Percentiles rank a stretch among this genome's conserved stretches.
Conservation (phyloP, 2,329 filamentous ascomycete species). For the Harringtonia lauricola region DNA sequence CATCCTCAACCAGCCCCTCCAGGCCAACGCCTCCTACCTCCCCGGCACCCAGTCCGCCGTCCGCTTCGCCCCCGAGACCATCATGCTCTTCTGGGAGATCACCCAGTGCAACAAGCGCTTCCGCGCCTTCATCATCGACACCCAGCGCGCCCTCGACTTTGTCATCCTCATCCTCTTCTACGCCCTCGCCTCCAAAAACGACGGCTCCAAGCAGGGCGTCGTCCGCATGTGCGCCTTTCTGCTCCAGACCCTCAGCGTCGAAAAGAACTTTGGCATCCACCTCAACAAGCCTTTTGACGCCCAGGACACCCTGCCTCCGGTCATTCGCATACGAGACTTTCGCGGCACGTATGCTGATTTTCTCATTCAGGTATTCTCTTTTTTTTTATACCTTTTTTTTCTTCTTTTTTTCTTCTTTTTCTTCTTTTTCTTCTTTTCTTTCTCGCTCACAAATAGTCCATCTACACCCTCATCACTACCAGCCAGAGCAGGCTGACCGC, state of each 20-base stretch:
- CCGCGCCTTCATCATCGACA: constrained; percentile 92
- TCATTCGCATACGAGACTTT: constrained; percentile 75
- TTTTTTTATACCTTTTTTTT: background rate
- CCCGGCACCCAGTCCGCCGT: constrained; percentile 71
- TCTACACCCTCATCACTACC: constrained; percentile 81
- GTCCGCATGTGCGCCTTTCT: constrained; percentile 98
- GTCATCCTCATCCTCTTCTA: constrained; percentile 86
- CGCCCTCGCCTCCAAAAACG: constrained; percentile 77
- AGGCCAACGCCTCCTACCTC: constrained; percentile 79
- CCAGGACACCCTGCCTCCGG: constrained; percentile 74
- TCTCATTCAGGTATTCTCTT: constrained; percentile 62
- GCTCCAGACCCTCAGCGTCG: constrained; percentile 87
- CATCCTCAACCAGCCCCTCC: constrained; percentile 84
- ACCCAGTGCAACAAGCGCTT: constrained; percentile 97
- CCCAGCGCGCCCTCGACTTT: constrained; percentile 86
- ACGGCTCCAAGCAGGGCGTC: constrained; percentile 79
- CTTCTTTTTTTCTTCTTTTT: constrained; percentile 28
- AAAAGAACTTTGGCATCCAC: constrained; percentile 79
- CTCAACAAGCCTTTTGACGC: constrained; percentile 82
- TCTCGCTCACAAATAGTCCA: constrained; percentile 46
- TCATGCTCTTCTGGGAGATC: constrained; percentile 96
- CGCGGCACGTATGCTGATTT: constrained; percentile 88
- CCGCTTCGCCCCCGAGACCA: constrained; percentile 87
- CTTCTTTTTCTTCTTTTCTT: background rate
- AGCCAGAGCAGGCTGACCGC: constrained; percentile 85